A percentile compares a stretch with the other conserved stretches of the same genome.
phyloP scores from a whole-genome alignment of 2,329 filamentous ascomycete genomes.

The Monilinia fructigena region DNA sequence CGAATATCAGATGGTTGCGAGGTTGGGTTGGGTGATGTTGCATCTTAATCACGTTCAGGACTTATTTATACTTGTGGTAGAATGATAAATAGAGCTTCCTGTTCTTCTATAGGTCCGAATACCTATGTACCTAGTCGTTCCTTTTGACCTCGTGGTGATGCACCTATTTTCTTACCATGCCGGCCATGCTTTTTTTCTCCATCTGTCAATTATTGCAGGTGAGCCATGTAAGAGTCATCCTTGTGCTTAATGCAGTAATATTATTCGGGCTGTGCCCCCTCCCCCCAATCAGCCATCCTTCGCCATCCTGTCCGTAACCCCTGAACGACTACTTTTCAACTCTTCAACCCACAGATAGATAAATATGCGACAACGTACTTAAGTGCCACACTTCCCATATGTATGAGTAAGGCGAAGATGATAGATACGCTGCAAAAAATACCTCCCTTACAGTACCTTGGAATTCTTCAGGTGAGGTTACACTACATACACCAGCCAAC shows the following conservation, averaged over 20 bases:
- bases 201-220: background rate
- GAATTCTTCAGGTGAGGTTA: background rate
- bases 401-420: slow-evolving; percentile 6
- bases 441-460: background rate
- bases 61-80: background rate
- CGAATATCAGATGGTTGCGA: background rate
- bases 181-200: background rate
- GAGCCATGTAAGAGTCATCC: background rate
- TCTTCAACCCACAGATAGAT: background rate
- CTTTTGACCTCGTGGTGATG: slow-evolving; percentile 13
- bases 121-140: too few species aligned
- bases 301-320: background rate
- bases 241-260: slow-evolving; percentile 3
- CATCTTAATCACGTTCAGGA: background rate
- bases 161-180: slow-evolving; percentile 5
- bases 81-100: background rate
- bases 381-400: background rate
- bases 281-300: background rate
- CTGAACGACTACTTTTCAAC: background rate
- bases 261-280: slow-evolving; percentile 5
- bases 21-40: background rate
- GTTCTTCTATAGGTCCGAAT: too few species aligned
- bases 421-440: background rate
- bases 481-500: slow-evolving; percentile 1
- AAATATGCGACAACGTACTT: background rate